These are phyloP conservation scores for Boechera retrofracta DNA, from an alignment of 345 rosid genomes.

Conservation along the genomic window DNA sequence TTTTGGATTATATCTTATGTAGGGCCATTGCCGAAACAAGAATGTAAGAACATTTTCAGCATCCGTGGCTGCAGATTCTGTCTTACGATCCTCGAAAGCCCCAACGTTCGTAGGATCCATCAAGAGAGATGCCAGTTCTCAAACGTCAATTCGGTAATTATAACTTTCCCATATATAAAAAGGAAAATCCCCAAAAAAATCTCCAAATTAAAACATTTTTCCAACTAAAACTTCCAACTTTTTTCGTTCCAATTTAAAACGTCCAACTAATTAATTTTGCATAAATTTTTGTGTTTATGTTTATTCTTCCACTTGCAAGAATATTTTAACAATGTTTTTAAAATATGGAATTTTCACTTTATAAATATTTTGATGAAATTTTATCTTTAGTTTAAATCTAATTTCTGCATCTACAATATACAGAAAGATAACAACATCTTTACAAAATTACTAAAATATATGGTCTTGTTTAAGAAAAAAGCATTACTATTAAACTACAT, in stretches of 20 bases:
- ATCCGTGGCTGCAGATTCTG: slow-evolving; percentile 74
- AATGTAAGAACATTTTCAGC: slow-evolving; percentile 71
- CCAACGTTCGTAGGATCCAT: slow-evolving; percentile 63
- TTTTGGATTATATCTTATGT: not conserved
- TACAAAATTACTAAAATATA: no score
- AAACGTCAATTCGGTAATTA: slow-evolving; percentile 45
- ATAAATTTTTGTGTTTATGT: not conserved
- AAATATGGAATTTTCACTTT: not conserved
- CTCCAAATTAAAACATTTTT: no score
- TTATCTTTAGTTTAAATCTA: no score
- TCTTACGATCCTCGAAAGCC: slow-evolving; percentile 60
- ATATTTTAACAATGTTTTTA: not conserved
- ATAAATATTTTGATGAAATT: no score
- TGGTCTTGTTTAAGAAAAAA: not conserved
- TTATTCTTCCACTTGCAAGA: not conserved
- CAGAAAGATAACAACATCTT: no score
- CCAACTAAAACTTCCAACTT: no score
- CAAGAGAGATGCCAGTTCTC: slow-evolving; percentile 76
- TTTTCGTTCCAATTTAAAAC: no score
- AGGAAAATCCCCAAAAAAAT: no score
- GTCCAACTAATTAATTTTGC: no score
- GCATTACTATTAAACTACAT: not conserved
- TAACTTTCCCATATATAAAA: not conserved
- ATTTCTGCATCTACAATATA: no score
- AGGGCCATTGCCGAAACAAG: slow-evolving; percentile 89